Percentiles rank a stretch among this genome's conserved stretches.
Evolutionary conservation across 2,329 filamentous ascomycete species (phyloP).

Genomic region (Amylocarpus encephaloides): DNA sequence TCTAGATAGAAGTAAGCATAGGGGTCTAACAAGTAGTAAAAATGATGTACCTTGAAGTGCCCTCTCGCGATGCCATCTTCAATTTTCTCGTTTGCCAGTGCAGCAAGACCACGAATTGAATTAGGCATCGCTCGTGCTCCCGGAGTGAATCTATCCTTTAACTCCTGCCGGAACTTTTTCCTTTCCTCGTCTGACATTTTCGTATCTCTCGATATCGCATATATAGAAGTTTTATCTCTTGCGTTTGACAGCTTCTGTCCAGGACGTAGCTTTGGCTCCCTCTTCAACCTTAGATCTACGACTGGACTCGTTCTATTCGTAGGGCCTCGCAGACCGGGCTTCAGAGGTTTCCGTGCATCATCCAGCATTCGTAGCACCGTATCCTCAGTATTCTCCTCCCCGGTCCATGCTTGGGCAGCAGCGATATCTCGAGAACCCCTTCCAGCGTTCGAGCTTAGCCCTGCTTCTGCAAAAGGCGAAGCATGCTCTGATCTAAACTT

Average conservation of each 20-base stretch:
- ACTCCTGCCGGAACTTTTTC: constrained; percentile 62
- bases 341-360: constrained; percentile 68
- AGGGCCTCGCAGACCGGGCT: constrained; percentile 41
- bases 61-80: constrained; percentile 90
- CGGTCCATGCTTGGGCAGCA: constrained; percentile 66
- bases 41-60: constrained; percentile 56
- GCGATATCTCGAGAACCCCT: constrained; percentile 64
- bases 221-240: constrained; percentile 52
- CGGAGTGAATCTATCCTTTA: constrained; percentile 75
- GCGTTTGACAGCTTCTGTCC: constrained; percentile 48
- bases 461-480: constrained; percentile 42
- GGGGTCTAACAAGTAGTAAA: not conserved
- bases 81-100: constrained; percentile 84
- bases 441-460: constrained; percentile 52
- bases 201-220: constrained; percentile 43
- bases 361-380: constrained; percentile 77
- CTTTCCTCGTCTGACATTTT: constrained; percentile 64
- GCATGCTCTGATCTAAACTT: constrained; percentile 47
- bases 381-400: constrained; percentile 67
- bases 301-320: constrained; percentile 39
- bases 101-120: constrained; percentile 69
- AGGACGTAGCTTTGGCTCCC: constrained; percentile 34
- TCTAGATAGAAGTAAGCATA: constrained; percentile 34
- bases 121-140: constrained; percentile 67
- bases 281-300: constrained; percentile 47